Base-by-base conservation (phyloP, 2,329 filamentous ascomycete genomes). In the Microcyclosporella mali region DNA sequence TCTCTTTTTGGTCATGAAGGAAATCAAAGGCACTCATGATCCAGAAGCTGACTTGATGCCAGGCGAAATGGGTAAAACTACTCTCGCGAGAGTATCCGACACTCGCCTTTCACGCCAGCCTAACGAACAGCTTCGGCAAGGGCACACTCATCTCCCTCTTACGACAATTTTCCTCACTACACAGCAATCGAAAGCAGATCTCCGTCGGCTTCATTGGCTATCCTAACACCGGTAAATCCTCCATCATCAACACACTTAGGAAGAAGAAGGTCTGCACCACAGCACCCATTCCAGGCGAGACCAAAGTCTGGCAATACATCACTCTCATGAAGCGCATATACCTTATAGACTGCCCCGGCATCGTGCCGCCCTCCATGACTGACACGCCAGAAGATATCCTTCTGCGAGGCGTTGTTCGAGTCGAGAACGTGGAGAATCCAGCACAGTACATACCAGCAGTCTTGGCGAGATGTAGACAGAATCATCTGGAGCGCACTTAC, bases 291-390 rank as follows among this genome's bases (percentile, higher is more conserved):
- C 90, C 92, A 6, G 92, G 89, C 11, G 89, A 95, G 71, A 97
- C 90, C 27, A 97, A 95, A 68, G 85, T 95, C 21, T 97, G 92
- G 90, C 90, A 95, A 64, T 95, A 95, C 61, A 88, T 95, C 54
- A 95, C 88, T 2, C 68, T 97, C 46, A 95, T 94, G 85, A 94
- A 89, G 70, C 77, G 88, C 41, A 94, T 94, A 40, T 89, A 90
- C 66, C 77, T 98, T 41, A 97, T 98, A 56, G 92, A 98, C 59
- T 97, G 90, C 59, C 92, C 92, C 30, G 92, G 92, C 66, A 88
- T 98, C 31, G 92, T 97, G 1, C 92, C 92, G 3, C 90, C 92
- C 0, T 92, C 85, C 52, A 80, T 80, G 49, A 79, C 80, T 41
- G 90, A 95, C 59, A 85, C 83, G 0, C 85, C 89, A 19, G 81